phyloP scores from a whole-genome alignment of 768 basidiomycete species.

The Mycena latifolia region DNA sequence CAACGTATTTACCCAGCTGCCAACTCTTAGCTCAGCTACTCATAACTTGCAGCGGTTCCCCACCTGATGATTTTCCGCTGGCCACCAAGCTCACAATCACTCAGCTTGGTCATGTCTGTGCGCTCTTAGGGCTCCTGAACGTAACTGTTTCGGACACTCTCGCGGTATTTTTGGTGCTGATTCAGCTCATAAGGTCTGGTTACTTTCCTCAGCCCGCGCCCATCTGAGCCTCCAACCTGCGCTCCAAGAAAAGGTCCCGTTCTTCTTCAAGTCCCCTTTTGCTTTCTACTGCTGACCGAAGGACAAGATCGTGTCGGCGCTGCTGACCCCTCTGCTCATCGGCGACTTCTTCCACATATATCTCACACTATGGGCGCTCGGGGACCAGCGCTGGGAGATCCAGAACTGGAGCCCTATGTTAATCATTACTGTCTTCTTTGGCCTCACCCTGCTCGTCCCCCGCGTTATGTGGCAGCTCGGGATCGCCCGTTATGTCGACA shows the following conservation, averaged over 20 bases:
- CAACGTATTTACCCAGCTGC: slow-evolving; percentile 37
- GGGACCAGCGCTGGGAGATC: slow-evolving; percentile 75
- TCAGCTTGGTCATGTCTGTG: slow-evolving; percentile 85
- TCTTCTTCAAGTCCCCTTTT: background rate
- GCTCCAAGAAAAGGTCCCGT: slow-evolving; percentile 65
- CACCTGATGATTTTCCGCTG: slow-evolving; percentile 61
- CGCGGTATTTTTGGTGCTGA: too few relatives aligned
- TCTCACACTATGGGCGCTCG: slow-evolving; percentile 81
- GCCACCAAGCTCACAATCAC: slow-evolving; percentile 79
- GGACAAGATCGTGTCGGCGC: slow-evolving; percentile 67
- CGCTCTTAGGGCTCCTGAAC: slow-evolving; percentile 79
- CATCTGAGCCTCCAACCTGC: slow-evolving; percentile 70
- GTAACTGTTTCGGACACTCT: slow-evolving; percentile 33
- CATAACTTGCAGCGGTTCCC: slow-evolving; percentile 42
- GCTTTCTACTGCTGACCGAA: background rate
- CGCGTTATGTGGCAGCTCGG: slow-evolving; percentile 82
- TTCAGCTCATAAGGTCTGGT: slow-evolving; percentile 48
- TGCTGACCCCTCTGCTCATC: slow-evolving; percentile 76
- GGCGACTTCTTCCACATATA: slow-evolving; percentile 77
- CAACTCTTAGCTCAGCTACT: background rate
- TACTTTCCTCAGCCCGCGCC: slow-evolving; percentile 70
- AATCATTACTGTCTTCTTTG: slow-evolving; percentile 74
- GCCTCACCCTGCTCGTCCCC: slow-evolving; percentile 75
- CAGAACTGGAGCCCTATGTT: slow-evolving; percentile 76
- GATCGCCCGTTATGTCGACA: slow-evolving; percentile 78